phyloP scores from a whole-genome alignment of 306 rosid genomes.

The Vicia sativa region DNA sequence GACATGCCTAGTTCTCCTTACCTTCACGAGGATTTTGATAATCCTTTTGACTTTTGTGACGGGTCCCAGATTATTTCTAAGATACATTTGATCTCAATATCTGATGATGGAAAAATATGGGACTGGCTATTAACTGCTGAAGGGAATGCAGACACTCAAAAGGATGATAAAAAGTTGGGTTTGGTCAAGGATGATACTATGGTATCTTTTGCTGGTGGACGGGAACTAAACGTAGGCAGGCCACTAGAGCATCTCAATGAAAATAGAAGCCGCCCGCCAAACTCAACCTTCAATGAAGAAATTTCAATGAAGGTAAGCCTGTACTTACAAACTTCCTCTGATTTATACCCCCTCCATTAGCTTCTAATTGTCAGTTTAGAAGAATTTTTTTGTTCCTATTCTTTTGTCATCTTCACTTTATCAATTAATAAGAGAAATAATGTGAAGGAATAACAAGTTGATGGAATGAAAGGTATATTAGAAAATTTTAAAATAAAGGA shows the following conservation, averaged over 20 bases:
- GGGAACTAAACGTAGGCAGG: constrained; percentile 48
- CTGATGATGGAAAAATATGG: constrained; percentile 98
- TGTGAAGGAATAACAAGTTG: neutral
- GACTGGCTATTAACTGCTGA: constrained; percentile 89
- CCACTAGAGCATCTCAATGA: constrained; percentile 43
- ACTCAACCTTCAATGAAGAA: constrained; percentile 50
- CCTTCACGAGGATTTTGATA: constrained; percentile 69
- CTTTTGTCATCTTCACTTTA: neutral
- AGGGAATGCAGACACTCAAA: constrained; percentile 58
- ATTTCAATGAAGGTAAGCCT: constrained; percentile 67
- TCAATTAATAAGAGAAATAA: constrained; percentile 4
- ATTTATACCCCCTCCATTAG: constrained; percentile 15
- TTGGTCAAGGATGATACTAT: constrained; percentile 40
- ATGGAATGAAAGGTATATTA: constrained; percentile 1
- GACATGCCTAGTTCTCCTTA: constrained; percentile 70
- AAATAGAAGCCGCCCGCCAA: constrained; percentile 43
- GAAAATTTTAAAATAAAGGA: neutral
- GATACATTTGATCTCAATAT: constrained; percentile 79
- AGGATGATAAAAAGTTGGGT: constrained; percentile 49
- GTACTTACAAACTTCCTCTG: constrained; percentile 31
- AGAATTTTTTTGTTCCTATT: constrained; percentile 5
- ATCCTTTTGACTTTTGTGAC: constrained; percentile 81
- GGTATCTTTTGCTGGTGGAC: constrained; percentile 51
- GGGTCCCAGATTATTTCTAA: constrained; percentile 62
- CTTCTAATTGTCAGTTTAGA: constrained; percentile 3